Conservation (phyloP, 164 flowering plant species). For the Magnolia kwangsiensis region DNA sequence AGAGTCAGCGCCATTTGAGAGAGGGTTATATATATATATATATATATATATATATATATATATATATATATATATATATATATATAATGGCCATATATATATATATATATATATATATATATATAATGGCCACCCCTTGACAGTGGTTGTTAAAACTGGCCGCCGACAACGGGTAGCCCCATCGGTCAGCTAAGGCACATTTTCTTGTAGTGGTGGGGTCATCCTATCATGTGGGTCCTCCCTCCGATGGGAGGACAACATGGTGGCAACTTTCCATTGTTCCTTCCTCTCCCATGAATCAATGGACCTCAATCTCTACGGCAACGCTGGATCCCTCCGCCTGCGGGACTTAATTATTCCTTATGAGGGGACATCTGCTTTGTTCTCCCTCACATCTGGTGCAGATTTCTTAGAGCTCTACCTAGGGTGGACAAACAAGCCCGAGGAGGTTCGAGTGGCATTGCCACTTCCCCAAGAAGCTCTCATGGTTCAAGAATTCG, state of each 20-base stretch:
- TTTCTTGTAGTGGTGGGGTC: slow-evolving; percentile 20
- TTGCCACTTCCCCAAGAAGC: slow-evolving; percentile 38
- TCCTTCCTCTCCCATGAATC: slow-evolving; percentile 31
- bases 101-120: too few species aligned
- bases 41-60: too few species aligned
- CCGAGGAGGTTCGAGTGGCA: slow-evolving; percentile 14
- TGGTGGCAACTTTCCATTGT: slow-evolving; percentile 35
- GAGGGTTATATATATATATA: too few species aligned
- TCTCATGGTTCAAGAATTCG: slow-evolving; percentile 33
- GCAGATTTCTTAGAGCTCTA: slow-evolving; percentile 14
- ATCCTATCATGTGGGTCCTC: slow-evolving; percentile 32
- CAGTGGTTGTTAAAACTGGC: too few species aligned
- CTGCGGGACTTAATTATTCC: slow-evolving; percentile 32
- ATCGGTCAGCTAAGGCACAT: too few species aligned
- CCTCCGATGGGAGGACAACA: slow-evolving; percentile 34
- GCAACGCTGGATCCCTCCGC: slow-evolving; percentile 24
- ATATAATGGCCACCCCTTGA: too few species aligned
- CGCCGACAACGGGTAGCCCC: too few species aligned
- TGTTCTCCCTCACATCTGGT: slow-evolving; percentile 10
- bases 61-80: too few species aligned
- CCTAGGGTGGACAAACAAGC: slow-evolving; percentile 20
- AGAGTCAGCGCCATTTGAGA: too few species aligned
- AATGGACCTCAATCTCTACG: slow-evolving; percentile 22
- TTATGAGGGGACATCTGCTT: slow-evolving; percentile 18
- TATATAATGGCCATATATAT: too few species aligned